These are phyloP conservation scores for Hortiboletus flavorubellus DNA, from an alignment of 768 basidiomycete species.

Conservation along the genomic window DNA sequence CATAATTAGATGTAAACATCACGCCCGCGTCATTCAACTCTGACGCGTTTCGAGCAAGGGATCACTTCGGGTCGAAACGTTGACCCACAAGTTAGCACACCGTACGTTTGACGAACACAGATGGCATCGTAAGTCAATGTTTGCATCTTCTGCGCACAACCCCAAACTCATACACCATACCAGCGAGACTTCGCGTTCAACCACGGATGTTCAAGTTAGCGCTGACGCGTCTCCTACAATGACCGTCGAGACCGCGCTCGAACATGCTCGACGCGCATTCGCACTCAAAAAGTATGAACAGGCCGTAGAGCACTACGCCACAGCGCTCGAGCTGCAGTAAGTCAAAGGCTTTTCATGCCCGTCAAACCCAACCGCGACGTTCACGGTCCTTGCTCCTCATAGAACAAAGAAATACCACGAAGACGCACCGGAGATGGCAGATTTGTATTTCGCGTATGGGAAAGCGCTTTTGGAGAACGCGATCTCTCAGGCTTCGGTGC, in stretches of 20 bases:
- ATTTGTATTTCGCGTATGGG: constrained; percentile 88
- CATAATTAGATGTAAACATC: constrained; percentile 16
- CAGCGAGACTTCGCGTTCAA: constrained; percentile 13
- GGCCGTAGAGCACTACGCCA: constrained; percentile 80
- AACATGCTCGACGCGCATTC: constrained; percentile 84
- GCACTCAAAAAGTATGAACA: constrained; percentile 84
- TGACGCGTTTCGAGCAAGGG: constrained; percentile 1
- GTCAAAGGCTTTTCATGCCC: constrained; percentile 33
- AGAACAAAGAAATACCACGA: constrained; percentile 79
- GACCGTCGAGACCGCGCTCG: constrained; percentile 57
- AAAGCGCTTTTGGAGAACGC: constrained; percentile 93
- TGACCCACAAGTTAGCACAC: not conserved
- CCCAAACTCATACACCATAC: not conserved
- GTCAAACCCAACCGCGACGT: constrained; percentile 9
- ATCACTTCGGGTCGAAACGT: not conserved
- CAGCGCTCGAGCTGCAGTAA: constrained; percentile 79
- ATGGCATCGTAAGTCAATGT: constrained; percentile 27
- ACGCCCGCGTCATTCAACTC: constrained; percentile 10
- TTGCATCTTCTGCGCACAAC: not conserved
- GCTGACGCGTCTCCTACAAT: constrained; percentile 29
- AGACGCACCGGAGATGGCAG: constrained; percentile 78
- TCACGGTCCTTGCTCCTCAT: not conserved
- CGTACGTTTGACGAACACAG: not conserved
- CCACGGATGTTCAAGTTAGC: not conserved
- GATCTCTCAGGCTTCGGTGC: constrained; percentile 77